Evolutionary conservation across 2,329 filamentous ascomycete species (phyloP), one percentile per base, ranked within the genome.

Genomic region (Colletotrichum nymphaeae): DNA sequence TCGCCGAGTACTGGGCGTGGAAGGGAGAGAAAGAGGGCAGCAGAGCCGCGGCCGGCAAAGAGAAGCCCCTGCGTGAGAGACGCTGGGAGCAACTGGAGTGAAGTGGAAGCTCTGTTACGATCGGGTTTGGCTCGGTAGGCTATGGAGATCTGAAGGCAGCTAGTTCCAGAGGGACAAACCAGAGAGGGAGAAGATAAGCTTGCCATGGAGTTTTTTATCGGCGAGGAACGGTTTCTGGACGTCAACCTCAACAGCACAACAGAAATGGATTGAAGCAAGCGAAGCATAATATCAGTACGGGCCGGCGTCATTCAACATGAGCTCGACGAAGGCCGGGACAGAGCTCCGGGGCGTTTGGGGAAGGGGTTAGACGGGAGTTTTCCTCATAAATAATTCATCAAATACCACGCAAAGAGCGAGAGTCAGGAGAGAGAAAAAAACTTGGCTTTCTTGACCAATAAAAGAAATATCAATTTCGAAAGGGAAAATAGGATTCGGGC

Each of bases 1-100:
- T 99, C 6, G 92, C 93, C 63, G 97, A 98, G 85, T 98, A 98
- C 84, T 97, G 93, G 89, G 95, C 93, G 4, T 98, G 95, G 95
- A 94, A 95, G 80, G 91, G 88, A 58, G 94, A 96, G 81, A 83
- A 86, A 26, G 89, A 93, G 70, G 93, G 93, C 8, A 90, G 87
- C 74, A 88, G 94, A 59, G 78, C 77, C 26, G 80, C 79, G 2
- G 76, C 81, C 5, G 86, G 84, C n/a, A 87, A 88, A 76, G 89
- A 93, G 74, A 88, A 92, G 84, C 90, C 94, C 1, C 81, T 97
- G 67, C 88, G 96, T 66, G 96, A 98, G 84, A 88, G 88, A 81
- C 89, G 94, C 78, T 98, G 96, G 96, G 90, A 92, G 32, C 87
- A 93, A 79, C 77, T 81, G 73, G 80, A 83, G 77, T 83, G 77